phyloP scores from a whole-genome alignment of 805 yeast species.

The Barnettozyma sucrosica region DNA sequence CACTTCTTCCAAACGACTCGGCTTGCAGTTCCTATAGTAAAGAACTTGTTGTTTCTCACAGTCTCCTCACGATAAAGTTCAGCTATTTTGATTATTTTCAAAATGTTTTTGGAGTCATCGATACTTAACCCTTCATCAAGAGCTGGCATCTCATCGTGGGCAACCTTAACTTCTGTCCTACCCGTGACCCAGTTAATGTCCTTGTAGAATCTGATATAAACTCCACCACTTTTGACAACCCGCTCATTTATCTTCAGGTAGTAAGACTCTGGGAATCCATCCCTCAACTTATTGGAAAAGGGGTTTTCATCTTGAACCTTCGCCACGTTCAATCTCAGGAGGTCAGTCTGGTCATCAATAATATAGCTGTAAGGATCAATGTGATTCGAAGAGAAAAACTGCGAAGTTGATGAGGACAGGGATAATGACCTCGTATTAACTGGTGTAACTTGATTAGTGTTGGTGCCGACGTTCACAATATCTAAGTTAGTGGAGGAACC shows the following conservation, averaged over 20 bases:
- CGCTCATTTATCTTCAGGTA: conserved; percentile 7
- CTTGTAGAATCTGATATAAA: conserved; percentile 28
- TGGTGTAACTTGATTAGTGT: conserved; percentile 1
- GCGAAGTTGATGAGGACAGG: conserved; percentile 23
- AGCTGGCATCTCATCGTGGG: background rate
- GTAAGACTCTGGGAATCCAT: conserved; percentile 10
- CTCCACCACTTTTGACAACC: conserved; percentile 27
- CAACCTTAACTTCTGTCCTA: conserved; percentile 19
- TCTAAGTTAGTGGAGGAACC: conserved; percentile 22
- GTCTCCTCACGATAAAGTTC: conserved; percentile 37
- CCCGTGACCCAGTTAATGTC: conserved; percentile 24
- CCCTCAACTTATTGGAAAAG: conserved; percentile 6
- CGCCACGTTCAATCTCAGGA: conserved; percentile 20
- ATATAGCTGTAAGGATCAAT: conserved; percentile 36
- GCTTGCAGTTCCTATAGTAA: conserved; percentile 25
- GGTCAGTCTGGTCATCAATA: conserved; percentile 21
- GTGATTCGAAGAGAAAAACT: conserved; percentile 17
- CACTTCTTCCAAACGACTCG: conserved; percentile 37
- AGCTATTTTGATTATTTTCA: conserved; percentile 37
- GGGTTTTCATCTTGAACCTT: conserved; percentile 10
- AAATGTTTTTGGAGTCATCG: conserved; percentile 1
- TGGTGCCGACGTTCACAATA: conserved; percentile 7
- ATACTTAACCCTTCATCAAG: conserved; percentile 1
- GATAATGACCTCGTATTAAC: conserved; percentile 15
- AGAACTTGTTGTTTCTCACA: conserved; percentile 25